Evolutionary conservation across 208 protist species (phyloP).

Genomic region (Trypanosoma caninum): DNA sequence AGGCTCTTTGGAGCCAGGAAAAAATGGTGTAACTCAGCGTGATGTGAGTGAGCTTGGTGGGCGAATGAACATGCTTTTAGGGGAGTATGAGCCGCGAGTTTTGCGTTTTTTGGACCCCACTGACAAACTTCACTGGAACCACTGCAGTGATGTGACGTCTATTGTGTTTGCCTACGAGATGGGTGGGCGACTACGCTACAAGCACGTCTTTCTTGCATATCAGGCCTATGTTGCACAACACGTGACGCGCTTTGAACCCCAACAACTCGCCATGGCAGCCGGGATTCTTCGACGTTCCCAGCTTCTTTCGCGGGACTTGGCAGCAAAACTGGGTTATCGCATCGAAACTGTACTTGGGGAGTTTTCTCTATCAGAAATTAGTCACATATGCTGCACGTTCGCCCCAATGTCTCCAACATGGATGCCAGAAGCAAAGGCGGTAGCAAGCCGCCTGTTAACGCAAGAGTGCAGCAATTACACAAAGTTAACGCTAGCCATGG

Average conservation of each 20-base stretch:
- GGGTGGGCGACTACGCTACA: conserved; percentile 61
- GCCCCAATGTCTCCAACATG: conserved; percentile 56
- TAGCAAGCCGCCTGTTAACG: conserved; percentile 51
- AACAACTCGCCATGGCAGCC: conserved; percentile 74
- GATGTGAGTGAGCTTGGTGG: conserved; percentile 51
- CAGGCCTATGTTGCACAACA: conserved; percentile 47
- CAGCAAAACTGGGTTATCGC: conserved; percentile 40
- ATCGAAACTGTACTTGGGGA: conserved; percentile 74
- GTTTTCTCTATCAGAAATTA: conserved; percentile 73
- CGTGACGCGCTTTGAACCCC: conserved; percentile 51
- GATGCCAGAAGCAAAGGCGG: conserved; percentile 68
- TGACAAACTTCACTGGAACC: conserved; percentile 45
- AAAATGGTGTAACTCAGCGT: conserved; percentile 34
- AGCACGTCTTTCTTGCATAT: conserved; percentile 55
- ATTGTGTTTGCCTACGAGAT: conserved; percentile 81
- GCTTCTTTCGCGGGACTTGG: conserved; percentile 56
- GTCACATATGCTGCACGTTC: conserved; percentile 81
- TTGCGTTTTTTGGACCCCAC: conserved; percentile 47
- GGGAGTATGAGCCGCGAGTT: conserved; percentile 58
- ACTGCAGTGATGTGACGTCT: conserved; percentile 54
- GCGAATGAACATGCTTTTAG: conserved; percentile 53
- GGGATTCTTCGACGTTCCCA: conserved; percentile 76
- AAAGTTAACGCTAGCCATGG: conserved; percentile 54
- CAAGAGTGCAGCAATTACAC: conserved; percentile 30
- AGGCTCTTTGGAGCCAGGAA: conserved; percentile 33